Evolutionary conservation across 1,284 basidiomycete genomes (phyloP).

Genomic region (Sporisorium sorghi): DNA sequence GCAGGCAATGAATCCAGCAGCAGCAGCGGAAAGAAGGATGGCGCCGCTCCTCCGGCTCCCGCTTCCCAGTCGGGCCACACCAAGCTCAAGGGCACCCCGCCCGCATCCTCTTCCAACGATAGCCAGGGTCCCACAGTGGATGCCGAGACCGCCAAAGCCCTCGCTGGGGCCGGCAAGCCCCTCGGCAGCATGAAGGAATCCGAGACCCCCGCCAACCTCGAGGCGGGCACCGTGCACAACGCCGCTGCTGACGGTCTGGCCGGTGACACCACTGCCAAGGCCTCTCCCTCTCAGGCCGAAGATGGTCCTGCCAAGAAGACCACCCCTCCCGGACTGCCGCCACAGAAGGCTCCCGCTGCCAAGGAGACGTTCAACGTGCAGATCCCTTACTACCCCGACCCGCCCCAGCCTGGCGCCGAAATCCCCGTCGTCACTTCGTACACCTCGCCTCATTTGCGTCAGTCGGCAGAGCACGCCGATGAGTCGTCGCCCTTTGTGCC

Average conservation of each 20-base stretch:
- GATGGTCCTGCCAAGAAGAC: conserved; percentile 43
- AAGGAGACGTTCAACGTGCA: conserved; percentile 59
- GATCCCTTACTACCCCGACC: conserved; percentile 59
- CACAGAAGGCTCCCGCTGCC: conserved; percentile 44
- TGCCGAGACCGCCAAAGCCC: conserved; percentile 38
- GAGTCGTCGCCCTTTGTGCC: conserved; percentile 34
- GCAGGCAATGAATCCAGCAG: conserved; percentile 14
- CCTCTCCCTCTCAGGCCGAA: conserved; percentile 31
- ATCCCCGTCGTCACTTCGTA: conserved; percentile 60
- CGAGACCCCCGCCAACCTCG: conserved; percentile 49
- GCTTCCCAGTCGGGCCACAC: conserved; percentile 27
- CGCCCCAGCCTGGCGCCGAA: conserved; percentile 42
- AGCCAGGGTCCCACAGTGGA: conserved; percentile 35
- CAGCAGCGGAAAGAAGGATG: conserved; percentile 15
- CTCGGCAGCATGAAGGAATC: conserved; percentile 52
- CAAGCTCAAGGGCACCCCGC: conserved; percentile 26
- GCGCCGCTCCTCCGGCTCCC: conserved; percentile 28
- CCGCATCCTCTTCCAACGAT: conserved; percentile 12
- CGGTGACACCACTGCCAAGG: conserved; percentile 38
- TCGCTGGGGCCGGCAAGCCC: conserved; percentile 35
- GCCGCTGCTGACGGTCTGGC: conserved; percentile 48
- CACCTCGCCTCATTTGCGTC: conserved; percentile 45
- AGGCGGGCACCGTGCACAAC: conserved; percentile 54
- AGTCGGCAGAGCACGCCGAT: conserved; percentile 15
- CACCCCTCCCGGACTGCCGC: conserved; percentile 57